Conservation (phyloP, 257 asterid species). For the Pogostemon cablin region DNA sequence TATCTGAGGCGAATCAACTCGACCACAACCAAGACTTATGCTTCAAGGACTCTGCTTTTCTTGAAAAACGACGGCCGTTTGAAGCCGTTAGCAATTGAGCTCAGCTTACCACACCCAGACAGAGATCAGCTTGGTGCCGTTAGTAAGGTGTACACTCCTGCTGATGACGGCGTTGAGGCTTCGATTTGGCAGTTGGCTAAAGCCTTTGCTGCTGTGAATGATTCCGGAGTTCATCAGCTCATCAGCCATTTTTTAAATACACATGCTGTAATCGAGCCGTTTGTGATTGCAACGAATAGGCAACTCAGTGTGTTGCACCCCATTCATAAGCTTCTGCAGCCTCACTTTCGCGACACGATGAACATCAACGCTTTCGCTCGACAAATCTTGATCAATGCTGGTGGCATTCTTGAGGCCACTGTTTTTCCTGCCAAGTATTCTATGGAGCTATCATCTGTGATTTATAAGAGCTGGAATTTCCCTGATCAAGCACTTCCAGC, state of each 20-base stretch:
- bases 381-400: constrained; percentile 55
- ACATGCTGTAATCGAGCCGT: constrained; percentile 68
- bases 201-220: constrained; percentile 56
- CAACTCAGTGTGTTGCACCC: constrained; percentile 69
- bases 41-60: constrained; percentile 59
- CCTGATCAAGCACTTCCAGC: constrained; percentile 67
- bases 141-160: constrained; percentile 53
- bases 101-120: constrained; percentile 54
- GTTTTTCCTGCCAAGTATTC: constrained; percentile 56
- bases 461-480: constrained; percentile 59
- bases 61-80: constrained; percentile 46
- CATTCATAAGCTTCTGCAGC: constrained; percentile 56
- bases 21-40: constrained; percentile 52
- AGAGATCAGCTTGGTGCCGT: constrained; percentile 48
- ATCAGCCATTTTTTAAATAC: constrained; percentile 61
- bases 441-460: constrained; percentile 56
- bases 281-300: constrained; percentile 67
- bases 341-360: constrained; percentile 77
- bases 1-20: constrained; percentile 55
- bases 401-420: constrained; percentile 57
- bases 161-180: constrained; percentile 40
- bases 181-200: constrained; percentile 58
- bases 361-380: constrained; percentile 66
- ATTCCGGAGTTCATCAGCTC: constrained; percentile 64
- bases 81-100: constrained; percentile 57